Evolutionary conservation across 495 filamentous ascomycete species (phyloP), one percentile per base, ranked within the genome.

Genomic region (Neurospora hispaniola): DNA sequence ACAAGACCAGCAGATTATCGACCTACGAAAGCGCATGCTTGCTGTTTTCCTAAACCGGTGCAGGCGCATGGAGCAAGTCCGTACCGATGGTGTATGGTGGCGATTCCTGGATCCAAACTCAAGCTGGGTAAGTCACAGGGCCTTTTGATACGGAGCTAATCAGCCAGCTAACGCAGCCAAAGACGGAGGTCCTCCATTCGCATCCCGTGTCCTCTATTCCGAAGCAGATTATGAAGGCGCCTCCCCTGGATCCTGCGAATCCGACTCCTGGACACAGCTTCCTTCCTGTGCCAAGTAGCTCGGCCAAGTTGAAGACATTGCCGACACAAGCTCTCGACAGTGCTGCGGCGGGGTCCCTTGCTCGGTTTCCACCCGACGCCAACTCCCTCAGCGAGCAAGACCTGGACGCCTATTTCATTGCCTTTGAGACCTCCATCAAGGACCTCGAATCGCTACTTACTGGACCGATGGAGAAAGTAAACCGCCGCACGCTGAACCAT

Each of bases 31-130:
- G 80, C 91, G 96, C 71, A 99, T 99, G 96, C 81, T 99, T 46
- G 90, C 90, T 41, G 94, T 98, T 5, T 99, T 99, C 76, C 79
- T 99, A 42, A 98, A 99, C 78, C 88, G 96, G 42, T 99, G 96
- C 81, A 88, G 93, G 62, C 86, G 88, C 74, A 98, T 98, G 96
- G 92, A 94, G 77, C 93, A 97, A 73, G 90, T 99, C 44, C 88
- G 92, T 40, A 92, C 96, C 72, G 96, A 98, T 79, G 95, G 94
- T 8, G 94, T 98, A 16, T 97, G 94, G 89, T 97, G 95, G 93
- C 92, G 93, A 74, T 99, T 99, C 78, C 85, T 99, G 12, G 96
- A 99, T 78, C 95, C 96, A 5, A 98, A 99, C 80, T 93, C 94
- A 23, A 99, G 96, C 90, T 99, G 96, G 96, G 94, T 98, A 87